Percentiles rank a stretch among this genome's conserved stretches.
Conservation (phyloP, 139 green algal genomes). For the Nannochloris sp. region DNA sequence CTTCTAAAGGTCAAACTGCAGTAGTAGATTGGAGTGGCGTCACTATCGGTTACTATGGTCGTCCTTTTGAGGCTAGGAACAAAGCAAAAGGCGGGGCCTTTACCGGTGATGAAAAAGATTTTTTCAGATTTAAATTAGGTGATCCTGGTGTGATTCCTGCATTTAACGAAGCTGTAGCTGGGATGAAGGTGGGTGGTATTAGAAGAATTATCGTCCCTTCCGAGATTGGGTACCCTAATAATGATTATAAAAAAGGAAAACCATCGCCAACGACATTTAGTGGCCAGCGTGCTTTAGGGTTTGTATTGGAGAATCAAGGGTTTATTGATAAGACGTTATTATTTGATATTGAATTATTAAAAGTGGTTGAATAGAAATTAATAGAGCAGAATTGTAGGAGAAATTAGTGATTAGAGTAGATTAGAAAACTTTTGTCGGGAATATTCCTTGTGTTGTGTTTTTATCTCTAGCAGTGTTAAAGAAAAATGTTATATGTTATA, state of each 20-base stretch:
- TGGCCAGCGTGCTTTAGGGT: slow-evolving; percentile 71
- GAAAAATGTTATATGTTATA: background rate
- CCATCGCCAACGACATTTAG: slow-evolving; percentile 54
- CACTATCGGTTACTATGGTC: slow-evolving; percentile 80
- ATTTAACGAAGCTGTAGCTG: slow-evolving; percentile 69
- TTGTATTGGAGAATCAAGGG: slow-evolving; percentile 83
- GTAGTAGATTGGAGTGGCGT: slow-evolving; percentile 91
- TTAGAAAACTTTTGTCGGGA: no score
- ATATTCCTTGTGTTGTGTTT: background rate
- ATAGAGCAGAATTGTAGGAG: background rate
- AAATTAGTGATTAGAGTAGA: background rate
- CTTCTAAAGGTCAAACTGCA: slow-evolving; percentile 43
- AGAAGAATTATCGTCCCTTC: slow-evolving; percentile 71
- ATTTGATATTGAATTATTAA: slow-evolving; percentile 80
- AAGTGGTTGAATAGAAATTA: slow-evolving; percentile 20
- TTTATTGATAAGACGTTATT: slow-evolving; percentile 86
- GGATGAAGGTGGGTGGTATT: slow-evolving; percentile 66
- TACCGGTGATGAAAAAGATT: slow-evolving; percentile 56
- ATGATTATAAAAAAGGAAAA: slow-evolving; percentile 47
- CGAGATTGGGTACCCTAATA: slow-evolving; percentile 73
- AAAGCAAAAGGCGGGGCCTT: slow-evolving; percentile 75
- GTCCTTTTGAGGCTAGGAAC: slow-evolving; percentile 81
- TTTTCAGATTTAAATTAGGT: slow-evolving; percentile 58
- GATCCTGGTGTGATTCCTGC: slow-evolving; percentile 50
- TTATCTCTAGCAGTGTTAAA: background rate